These are phyloP conservation scores for Aspergillus sp. DNA, from an alignment of 2,329 filamentous ascomycete species.

Conservation along the genomic window DNA sequence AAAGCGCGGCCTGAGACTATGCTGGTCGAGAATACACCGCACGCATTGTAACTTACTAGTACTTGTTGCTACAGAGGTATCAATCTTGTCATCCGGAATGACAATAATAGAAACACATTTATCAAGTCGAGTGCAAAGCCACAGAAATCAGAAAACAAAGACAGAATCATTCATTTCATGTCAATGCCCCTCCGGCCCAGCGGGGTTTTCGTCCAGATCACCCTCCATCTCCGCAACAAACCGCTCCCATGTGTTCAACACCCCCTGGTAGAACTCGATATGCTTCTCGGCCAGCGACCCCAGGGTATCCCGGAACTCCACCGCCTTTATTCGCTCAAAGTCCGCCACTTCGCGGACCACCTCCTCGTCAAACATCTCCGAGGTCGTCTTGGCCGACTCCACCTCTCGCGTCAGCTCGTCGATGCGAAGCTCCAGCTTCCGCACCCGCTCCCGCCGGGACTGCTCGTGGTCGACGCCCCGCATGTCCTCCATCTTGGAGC, in stretches of 20 bases:
- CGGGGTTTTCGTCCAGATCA: conserved; percentile 40
- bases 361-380: conserved; percentile 93
- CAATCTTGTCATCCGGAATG: neutral
- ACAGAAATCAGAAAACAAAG: neutral
- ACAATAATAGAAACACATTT: neutral
- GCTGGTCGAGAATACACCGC: too few species aligned
- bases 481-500: conserved; percentile 93
- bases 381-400: conserved; percentile 79
- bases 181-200: conserved; percentile 12
- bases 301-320: conserved; percentile 86
- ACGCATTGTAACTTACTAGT: neutral
- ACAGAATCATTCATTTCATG: conserved; percentile 1
- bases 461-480: conserved; percentile 96
- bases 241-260: conserved; percentile 79
- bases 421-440: conserved; percentile 89
- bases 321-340: conserved; percentile 93
- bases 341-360: conserved; percentile 89
- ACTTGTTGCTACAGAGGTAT: neutral
- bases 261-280: conserved; percentile 78
- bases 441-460: conserved; percentile 76
- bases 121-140: neutral
- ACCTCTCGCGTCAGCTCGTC: conserved; percentile 88
- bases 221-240: conserved; percentile 88
- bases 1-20: too few species aligned
- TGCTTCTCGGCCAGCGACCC: conserved; percentile 81